Percentiles rank a stretch among this genome's conserved stretches.
Evolutionary conservation across 1,284 basidiomycete species (phyloP).

Genomic region (Omphalotus olearius): DNA sequence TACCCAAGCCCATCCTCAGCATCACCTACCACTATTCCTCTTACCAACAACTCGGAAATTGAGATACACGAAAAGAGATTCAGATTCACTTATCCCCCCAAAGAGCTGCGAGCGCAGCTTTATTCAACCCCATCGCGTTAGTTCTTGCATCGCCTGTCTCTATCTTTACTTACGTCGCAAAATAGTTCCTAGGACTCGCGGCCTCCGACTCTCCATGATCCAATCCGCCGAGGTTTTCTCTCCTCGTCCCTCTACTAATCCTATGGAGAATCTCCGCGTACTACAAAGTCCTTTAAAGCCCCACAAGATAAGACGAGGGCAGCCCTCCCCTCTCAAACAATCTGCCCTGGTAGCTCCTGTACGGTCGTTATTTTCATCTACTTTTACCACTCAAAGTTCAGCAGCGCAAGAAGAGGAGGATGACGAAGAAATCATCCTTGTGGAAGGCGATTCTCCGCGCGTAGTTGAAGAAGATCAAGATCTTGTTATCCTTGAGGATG

Average conservation of each 20-base stretch:
- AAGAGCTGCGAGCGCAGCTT: constrained; percentile 56
- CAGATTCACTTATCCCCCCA: constrained; percentile 67
- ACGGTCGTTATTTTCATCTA: constrained; percentile 8
- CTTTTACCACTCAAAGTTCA: not conserved
- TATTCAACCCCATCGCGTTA: constrained; percentile 46
- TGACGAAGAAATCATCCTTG: constrained; percentile 53
- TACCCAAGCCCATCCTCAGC: constrained; percentile 36
- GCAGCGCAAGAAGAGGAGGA: constrained; percentile 21
- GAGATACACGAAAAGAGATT: constrained; percentile 67
- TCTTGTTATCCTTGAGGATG: constrained; percentile 65
- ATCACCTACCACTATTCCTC: constrained; percentile 48
- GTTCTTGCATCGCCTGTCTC: constrained; percentile 18
- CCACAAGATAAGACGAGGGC: constrained; percentile 25
- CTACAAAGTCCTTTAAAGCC: constrained; percentile 55
- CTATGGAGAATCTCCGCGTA: constrained; percentile 56
- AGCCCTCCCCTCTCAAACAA: constrained; percentile 18
- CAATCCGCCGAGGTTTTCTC: constrained; percentile 68
- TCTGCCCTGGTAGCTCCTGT: constrained; percentile 18
- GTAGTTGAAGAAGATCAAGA: constrained; percentile 68
- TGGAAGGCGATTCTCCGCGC: constrained; percentile 60
- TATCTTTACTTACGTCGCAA: constrained; percentile 2
- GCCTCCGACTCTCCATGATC: constrained; percentile 69
- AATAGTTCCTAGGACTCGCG: constrained; percentile 33
- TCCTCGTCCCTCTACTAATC: constrained; percentile 54
- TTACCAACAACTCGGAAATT: constrained; percentile 60